These are phyloP conservation scores for Kuraishia ogatae DNA, from an alignment of 805 yeast genomes.

Conservation along the genomic window DNA sequence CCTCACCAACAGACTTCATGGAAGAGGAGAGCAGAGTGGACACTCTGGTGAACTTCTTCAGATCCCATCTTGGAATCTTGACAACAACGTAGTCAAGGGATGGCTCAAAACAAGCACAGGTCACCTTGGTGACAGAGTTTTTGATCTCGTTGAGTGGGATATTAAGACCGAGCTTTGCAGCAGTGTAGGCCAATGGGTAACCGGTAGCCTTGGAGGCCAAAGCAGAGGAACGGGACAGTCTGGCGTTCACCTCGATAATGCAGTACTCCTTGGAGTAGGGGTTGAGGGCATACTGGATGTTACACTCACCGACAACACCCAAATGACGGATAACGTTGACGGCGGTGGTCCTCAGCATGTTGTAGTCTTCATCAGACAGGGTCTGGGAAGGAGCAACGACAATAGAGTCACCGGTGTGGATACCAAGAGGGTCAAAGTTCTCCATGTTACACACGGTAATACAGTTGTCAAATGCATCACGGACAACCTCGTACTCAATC, in stretches of 20 bases:
- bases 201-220: conserved; percentile 98
- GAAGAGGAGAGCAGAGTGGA: conserved; percentile 81
- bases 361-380: conserved; percentile 90
- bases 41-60: conserved; percentile 90
- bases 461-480: conserved; percentile 96
- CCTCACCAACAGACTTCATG: conserved; percentile 99
- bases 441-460: conserved; percentile 99
- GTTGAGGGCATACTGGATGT: conserved; percentile 92
- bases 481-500: conserved; percentile 96
- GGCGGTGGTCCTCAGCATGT: conserved; percentile 97
- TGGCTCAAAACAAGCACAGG: conserved; percentile 97
- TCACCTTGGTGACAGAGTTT: conserved; percentile 88
- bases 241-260: conserved; percentile 95
- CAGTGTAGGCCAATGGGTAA: conserved; percentile 95
- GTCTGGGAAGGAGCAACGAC: conserved; percentile 99
- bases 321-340: conserved; percentile 94
- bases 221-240: conserved; percentile 97
- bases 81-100: conserved; percentile 94
- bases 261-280: conserved; percentile 93
- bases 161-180: conserved; percentile 92
- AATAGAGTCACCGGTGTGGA: conserved; percentile 98
- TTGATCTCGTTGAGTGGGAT: conserved; percentile 86
- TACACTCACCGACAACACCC: conserved; percentile 99
- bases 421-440: conserved; percentile 96
- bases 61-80: conserved; percentile 98